Evolutionary conservation across 192 early-diverging fungal species (phyloP), one percentile per base, ranked within the genome.

Genomic region (Chytriomyces confervae): DNA sequence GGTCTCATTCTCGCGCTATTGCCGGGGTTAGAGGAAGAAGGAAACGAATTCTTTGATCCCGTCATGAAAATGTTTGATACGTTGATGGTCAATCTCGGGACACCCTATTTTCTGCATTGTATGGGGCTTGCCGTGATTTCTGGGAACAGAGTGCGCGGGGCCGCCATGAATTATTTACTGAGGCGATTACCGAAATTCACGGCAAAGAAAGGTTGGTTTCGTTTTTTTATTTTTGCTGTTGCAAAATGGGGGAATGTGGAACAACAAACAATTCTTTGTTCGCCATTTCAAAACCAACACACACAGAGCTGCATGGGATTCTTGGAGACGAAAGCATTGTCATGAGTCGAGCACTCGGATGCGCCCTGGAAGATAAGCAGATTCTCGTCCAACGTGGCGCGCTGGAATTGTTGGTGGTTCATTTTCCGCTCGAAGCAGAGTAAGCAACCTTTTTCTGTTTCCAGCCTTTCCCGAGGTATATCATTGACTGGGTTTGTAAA

Each of bases 11-110:
- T 92, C 23, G 94, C 92, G 0, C 68, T 98, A 20, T 83, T 97
- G 61, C 92, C 95, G 6, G 93, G 89, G 6, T 80, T 97, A 5
- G 97, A 98, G 70, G 97, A 97, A 69, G 95, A 95, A 76, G 91
- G 91, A 27, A 92, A 87, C 77, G 96, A 98, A 75, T 91, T 88
- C 68, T 93, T 93, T 79, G 91, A 92, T 60, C 87, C 90, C 68
- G 94, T 94, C 43, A 66, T 88, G 29, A 60, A 79, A 3, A 73
- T 95, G 72, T 75, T 96, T 20, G 93, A 95, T 76, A 79, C 77
- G 60, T 66, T 97, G 23, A 84, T 86, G 20, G 85, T 86, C 24
- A 82, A 84, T 5, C 89, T 94, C n/a, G 95, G 94, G 47, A 79
- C 88, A 20, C 78, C 89, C 0, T 94, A 91, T 80, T 95, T 96